Evolutionary conservation across 345 rosid species (phyloP), one percentile per base, ranked within the genome.

Genomic region (Hibiscus trionum): DNA sequence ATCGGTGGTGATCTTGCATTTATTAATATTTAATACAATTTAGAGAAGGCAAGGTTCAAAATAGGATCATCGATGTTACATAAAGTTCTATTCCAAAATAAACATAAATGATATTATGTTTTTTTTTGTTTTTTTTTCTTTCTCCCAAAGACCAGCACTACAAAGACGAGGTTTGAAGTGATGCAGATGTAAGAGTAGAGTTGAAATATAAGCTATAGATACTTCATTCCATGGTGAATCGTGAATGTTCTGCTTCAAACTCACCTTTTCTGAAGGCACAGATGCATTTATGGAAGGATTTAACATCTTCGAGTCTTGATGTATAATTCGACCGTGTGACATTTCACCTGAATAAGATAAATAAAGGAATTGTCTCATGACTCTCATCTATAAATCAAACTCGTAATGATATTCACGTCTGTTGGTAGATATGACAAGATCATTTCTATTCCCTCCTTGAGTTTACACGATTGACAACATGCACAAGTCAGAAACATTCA

Each of bases 151-250:
- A 37, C 12, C 46, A 37, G 1, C 7, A 7, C 7, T 35, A 35
- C 39, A 5, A 37, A 35, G 39, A 5, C 39, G 33, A 21, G 4
- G 11, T 16, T 2, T 3, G 17, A 42, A 64, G n/a, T 47, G 37
- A 35, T 31, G 47, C 27, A n/a, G 11, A 7, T 11, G 29, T 46
- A 61, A 58, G 12, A 55, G 68, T 12, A 26, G 44, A 39, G 66
- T 16, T 15, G 0, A 24, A 65, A 26, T 26, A 72, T 9, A 46
- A 55, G 65, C 39, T 42, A 17, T 24, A 59, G 42, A 11, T 77
- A 86, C 87, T 83, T 75, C 80, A 21, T 80, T 74, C 70, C 50
- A 59, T 27, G 81, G 65, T 64, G 42, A 37, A 37, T 37, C 42
- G 8, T 37, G 76, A 77, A 64, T 72, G 67, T 27, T 37, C 72